Evolutionary conservation across 345 rosid genomes (phyloP), one percentile per base, ranked within the genome.

Genomic region (Angophora floribunda): DNA sequence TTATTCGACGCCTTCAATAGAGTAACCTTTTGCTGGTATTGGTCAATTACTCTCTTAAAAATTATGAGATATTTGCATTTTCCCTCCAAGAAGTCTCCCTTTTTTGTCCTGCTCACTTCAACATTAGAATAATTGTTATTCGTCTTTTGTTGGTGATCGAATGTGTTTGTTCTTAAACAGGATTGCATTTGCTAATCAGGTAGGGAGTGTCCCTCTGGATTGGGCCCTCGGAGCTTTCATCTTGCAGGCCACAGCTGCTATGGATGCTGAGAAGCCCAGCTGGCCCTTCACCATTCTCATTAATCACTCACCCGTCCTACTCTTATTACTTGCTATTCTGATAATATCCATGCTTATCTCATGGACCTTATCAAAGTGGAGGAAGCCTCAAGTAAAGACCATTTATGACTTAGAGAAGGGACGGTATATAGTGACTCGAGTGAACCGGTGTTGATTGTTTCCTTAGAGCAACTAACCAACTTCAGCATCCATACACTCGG

Each of bases 171-270:
- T 16, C 70, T 65, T 85, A 85, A 91, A 88, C 95, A 96, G 98
- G 94, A 92, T 96, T 50, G 87, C 51, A 78, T 95, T 89, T 90
- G 95, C 95, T n/a, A 96, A 92, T 90, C 94, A 93, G 87, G 98
- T 95, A 87, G 96, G 93, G 87, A 93, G 93, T 86, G 92, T 93
- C 88, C 98, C 98, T 17, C 97, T 98, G 10, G 99, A 97, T 88
- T 97, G 99, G 99, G 97, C 99, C 47, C 87, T 95, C 86, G 99
- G 99, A 86, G 98, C 99, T 89, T 97, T 97, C 93, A 97, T 98
- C 90, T 89, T 95, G 92, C 95, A 93, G 53, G 95, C 93, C 90
- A 90, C 90, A 59, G 79, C 90, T 85, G 87, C 87, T 70, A 88
- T 86, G 45, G 89, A 91, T 87, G 85, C 84, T 59, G 88, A 90